Conservation (phyloP, 129 eudicot genomes). For the Flaveria bidentis region DNA sequence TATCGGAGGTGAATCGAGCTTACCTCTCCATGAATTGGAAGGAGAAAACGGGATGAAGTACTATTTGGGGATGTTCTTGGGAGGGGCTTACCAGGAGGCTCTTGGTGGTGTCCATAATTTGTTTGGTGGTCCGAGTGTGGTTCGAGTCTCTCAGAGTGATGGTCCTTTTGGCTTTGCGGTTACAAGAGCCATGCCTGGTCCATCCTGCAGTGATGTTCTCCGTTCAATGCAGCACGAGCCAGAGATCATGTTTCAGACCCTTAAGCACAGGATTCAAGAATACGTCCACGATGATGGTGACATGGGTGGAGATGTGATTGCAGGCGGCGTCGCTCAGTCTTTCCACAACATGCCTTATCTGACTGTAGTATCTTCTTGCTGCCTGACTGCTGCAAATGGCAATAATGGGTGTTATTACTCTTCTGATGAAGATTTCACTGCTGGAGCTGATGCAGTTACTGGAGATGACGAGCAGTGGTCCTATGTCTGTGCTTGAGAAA, state of each 20-base stretch:
- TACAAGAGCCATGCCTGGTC: constrained; percentile 76
- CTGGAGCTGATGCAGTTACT: constrained; percentile 44
- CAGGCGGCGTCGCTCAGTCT: constrained; percentile 59
- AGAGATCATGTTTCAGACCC: constrained; percentile 81
- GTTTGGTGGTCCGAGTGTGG: constrained; percentile 92
- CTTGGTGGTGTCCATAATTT: constrained; percentile 89
- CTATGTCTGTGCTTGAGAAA: constrained; percentile 64
- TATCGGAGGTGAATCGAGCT: constrained; percentile 86
- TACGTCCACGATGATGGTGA: constrained; percentile 41
- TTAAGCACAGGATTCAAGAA: constrained; percentile 83
- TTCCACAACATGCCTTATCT: constrained; percentile 89
- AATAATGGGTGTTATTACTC: constrained; percentile 53
- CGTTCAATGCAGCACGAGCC: constrained; percentile 94
- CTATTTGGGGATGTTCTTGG: constrained; percentile 92
- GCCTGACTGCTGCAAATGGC: constrained; percentile 50
- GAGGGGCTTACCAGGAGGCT: constrained; percentile 97
- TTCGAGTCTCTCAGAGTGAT: constrained; percentile 86
- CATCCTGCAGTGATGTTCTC: constrained; percentile 77
- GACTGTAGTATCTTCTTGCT: constrained; percentile 47
- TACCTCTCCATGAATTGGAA: constrained; percentile 76
- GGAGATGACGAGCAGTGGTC: constrained; percentile 84
- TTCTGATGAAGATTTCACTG: constrained; percentile 49
- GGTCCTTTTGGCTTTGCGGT: constrained; percentile 89
- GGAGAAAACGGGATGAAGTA: constrained; percentile 47
- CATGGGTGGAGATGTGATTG: constrained; percentile 41